Conservation (phyloP, 305 asterid genomes). For the Plantago lanceolata region DNA sequence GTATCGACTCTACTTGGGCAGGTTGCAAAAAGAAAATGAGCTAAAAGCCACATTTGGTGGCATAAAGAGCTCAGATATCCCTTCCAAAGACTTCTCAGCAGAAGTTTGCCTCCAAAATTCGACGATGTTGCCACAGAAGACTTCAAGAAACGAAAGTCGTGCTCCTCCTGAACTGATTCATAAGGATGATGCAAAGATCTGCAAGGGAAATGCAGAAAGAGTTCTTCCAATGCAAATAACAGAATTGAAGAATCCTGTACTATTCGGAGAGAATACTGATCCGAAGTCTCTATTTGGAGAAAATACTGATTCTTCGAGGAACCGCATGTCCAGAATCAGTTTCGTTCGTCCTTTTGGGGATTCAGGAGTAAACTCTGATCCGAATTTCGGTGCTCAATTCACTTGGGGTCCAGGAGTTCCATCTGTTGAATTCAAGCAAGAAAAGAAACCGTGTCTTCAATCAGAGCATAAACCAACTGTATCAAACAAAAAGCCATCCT, state of each 20-base stretch:
- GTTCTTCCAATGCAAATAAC: constrained; percentile 20
- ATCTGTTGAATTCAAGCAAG: constrained; percentile 40
- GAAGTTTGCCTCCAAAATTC: constrained; percentile 31
- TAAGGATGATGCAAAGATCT: constrained; percentile 34
- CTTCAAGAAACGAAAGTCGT: constrained; percentile 28
- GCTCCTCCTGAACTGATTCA: constrained; percentile 28
- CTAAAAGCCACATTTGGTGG: constrained; percentile 31
- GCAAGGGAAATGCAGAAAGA: constrained; percentile 31
- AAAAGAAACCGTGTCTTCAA: constrained; percentile 32
- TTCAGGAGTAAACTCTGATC: constrained; percentile 36
- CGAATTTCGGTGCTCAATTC: constrained; percentile 25
- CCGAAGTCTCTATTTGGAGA: background rate
- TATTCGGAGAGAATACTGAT: constrained; percentile 28
- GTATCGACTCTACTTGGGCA: constrained; percentile 57
- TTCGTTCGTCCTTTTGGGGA: constrained; percentile 31
- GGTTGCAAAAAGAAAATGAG: constrained; percentile 50
- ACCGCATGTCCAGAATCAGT: constrained; percentile 29
- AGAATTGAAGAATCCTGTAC: constrained; percentile 33
- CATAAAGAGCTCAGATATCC: constrained; percentile 27
- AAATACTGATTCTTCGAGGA: constrained; percentile 20
- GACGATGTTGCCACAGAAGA: constrained; percentile 18
- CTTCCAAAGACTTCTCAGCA: constrained; percentile 23
- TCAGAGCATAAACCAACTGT: constrained; percentile 28
- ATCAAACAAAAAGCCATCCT: constrained; percentile 20
- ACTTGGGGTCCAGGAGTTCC: constrained; percentile 37